A percentile compares a stretch with the other conserved stretches of the same genome.
phyloP scores from a whole-genome alignment of 352 stramenopile genomes.

The Thalassiosira livingstoniorum region DNA sequence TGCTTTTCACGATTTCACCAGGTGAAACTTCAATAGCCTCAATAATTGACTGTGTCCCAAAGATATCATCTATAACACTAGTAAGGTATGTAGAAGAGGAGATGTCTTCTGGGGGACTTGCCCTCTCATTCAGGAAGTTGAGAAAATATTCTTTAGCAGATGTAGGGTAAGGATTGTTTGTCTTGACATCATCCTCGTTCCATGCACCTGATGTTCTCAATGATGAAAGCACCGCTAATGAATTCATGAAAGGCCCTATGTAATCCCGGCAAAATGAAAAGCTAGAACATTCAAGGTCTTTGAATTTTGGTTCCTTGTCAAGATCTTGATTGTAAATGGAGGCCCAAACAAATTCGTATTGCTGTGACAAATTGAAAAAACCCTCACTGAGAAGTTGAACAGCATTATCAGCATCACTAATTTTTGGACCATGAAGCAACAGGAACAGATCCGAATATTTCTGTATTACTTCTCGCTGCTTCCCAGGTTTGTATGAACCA shows the following conservation, averaged over 20 bases:
- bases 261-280: background rate
- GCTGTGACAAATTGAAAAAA: background rate
- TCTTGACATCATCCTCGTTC: no score
- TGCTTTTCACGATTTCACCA: background rate
- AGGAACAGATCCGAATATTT: background rate
- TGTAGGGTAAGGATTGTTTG: background rate
- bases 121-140: background rate
- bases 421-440: background rate
- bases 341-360: background rate
- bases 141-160: background rate
- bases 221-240: background rate
- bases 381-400: background rate
- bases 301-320: background rate
- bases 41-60: background rate
- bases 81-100: slow-evolving; percentile 4
- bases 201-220: background rate
- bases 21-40: background rate
- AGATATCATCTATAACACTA: background rate
- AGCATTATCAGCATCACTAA: background rate
- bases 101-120: background rate
- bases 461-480: background rate
- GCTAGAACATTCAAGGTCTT: background rate
- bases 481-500: background rate
- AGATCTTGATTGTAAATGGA: background rate
- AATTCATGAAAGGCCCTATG: background rate